A percentile compares a stretch with the other conserved stretches of the same genome.
These are phyloP conservation scores for Calonectria naviculata DNA, from an alignment of 2,329 filamentous ascomycete species.

Conservation along the genomic window DNA sequence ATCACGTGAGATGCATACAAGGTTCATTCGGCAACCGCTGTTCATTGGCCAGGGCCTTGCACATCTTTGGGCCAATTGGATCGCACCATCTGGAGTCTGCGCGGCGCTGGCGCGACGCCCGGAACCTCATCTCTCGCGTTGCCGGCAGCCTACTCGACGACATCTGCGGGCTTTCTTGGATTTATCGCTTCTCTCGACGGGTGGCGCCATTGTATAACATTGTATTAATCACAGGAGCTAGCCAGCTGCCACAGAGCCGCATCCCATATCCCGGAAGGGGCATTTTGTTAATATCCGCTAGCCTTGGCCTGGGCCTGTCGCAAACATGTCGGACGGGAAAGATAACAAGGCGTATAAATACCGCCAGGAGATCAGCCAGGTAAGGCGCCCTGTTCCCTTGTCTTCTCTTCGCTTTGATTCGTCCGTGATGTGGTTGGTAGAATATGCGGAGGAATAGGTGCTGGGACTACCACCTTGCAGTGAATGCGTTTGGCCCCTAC, in stretches of 20 bases:
- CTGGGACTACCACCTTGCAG: background rate
- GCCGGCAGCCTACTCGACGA: background rate
- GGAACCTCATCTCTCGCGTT: background rate
- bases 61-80: background rate
- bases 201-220: background rate
- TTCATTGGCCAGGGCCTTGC: background rate
- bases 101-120: background rate
- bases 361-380: constrained; percentile 98
- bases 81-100: background rate
- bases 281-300: background rate
- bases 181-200: background rate
- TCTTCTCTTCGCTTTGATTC: background rate
- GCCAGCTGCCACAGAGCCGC: background rate
- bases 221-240: background rate
- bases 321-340: constrained; percentile 56
- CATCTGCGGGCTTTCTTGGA: background rate
- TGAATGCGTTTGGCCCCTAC: background rate
- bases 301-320: background rate
- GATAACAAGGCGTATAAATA: constrained; percentile 80
- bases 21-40: no score
- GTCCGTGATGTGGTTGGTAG: background rate
- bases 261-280: background rate
- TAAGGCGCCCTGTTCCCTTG: constrained; percentile 53
- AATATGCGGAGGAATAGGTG: background rate
- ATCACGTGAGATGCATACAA: constrained; percentile 12